A percentile compares a stretch with the other conserved stretches of the same genome.
Conservation (phyloP, 768 basidiomycete species). For the Suillus alpinus region DNA sequence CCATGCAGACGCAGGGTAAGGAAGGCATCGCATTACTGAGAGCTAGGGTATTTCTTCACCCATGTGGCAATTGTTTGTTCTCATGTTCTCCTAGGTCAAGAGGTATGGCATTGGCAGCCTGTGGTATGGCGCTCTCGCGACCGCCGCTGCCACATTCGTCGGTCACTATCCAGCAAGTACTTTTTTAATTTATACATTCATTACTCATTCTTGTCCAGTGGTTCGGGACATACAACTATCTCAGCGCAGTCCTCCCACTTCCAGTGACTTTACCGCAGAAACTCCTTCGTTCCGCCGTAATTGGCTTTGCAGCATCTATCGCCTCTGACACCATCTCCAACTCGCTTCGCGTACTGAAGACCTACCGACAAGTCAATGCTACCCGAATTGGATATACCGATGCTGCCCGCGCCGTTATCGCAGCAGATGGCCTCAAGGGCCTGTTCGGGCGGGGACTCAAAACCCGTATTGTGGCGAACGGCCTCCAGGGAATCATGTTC, state of each 20-base stretch:
- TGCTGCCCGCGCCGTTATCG: conserved; percentile 75
- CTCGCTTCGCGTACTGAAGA: conserved; percentile 90
- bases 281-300: conserved; percentile 79
- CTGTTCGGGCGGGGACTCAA: conserved; percentile 88
- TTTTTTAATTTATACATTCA: background rate
- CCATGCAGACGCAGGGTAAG: conserved; percentile 87
- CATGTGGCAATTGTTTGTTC: background rate
- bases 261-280: conserved; percentile 52
- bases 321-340: conserved; percentile 86
- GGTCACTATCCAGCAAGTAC: conserved; percentile 78
- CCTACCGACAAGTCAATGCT: conserved; percentile 89
- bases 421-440: conserved; percentile 71
- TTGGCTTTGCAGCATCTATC: conserved; percentile 86
- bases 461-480: conserved; percentile 87
- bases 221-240: conserved; percentile 85
- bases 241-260: conserved; percentile 59
- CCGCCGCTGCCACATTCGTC: conserved; percentile 90
- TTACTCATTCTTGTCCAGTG: conserved; percentile 46
- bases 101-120: conserved; percentile 73
- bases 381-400: conserved; percentile 74
- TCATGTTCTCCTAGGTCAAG: conserved; percentile 47
- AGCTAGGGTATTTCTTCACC: conserved; percentile 47
- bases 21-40: conserved; percentile 64
- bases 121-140: conserved; percentile 92
- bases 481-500: conserved; percentile 90